Conservation (phyloP, 495 filamentous ascomycete species). For the Podospora pseudopauciseta region DNA sequence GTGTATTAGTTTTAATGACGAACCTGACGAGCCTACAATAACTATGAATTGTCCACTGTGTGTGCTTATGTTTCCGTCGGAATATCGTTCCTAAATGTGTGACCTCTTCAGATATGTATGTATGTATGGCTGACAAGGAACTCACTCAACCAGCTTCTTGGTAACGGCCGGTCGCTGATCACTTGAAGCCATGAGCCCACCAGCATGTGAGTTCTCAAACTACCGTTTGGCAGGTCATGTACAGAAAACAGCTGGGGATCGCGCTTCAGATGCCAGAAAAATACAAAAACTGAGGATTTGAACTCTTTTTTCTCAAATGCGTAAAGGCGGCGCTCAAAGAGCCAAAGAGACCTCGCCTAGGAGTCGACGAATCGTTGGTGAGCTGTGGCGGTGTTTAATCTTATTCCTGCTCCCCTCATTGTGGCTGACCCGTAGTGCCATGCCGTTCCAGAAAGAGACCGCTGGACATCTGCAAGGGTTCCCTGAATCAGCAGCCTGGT, state of each 20-base stretch:
- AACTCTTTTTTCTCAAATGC: neutral
- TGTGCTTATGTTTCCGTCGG: neutral
- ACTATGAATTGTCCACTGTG: neutral
- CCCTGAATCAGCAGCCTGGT: slow-evolving; percentile 9
- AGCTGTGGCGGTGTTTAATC: slow-evolving; percentile 3
- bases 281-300: neutral
- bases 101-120: neutral
- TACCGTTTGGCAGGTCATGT: neutral
- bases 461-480: slow-evolving; percentile 1
- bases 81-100: neutral
- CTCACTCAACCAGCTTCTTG: neutral
- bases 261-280: too few relatives aligned
- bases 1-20: neutral
- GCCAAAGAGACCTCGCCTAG: neutral
- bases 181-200: neutral
- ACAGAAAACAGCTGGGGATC: neutral
- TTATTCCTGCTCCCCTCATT: neutral
- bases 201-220: neutral
- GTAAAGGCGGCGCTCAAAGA: neutral
- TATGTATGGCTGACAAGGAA: neutral
- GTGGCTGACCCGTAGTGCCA: slow-evolving; percentile 5
- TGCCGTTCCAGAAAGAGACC: neutral
- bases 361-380: neutral
- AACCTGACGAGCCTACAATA: neutral
- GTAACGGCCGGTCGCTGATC: neutral